Base-by-base conservation (phyloP, 2,329 filamentous ascomycete species). In the Colletotrichum acutatum region DNA sequence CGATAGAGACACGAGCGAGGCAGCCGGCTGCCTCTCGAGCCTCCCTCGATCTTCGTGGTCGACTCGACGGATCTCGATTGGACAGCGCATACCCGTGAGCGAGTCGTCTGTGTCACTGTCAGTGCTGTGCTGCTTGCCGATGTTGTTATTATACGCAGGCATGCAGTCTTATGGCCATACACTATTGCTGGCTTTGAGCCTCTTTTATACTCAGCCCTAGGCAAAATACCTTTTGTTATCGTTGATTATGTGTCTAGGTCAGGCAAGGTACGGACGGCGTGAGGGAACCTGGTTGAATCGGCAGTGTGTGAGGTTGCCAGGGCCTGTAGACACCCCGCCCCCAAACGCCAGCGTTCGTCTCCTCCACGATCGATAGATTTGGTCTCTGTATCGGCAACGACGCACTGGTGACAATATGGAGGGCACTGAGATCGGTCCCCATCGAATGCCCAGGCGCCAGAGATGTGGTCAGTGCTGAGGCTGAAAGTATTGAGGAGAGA, bases 381-480 rank as follows among this genome's bases (percentile, higher is more conserved):
- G 42, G 42, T 49, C 42, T 54, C 11, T 54, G 22, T 28, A 14
- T 26, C 22, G 24, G 52, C 32, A 32, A 22, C 32, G 22, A 32
- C 22, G 52, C 62, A 65, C 30, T 26, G 52, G 46, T 46, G 19
- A 30, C 32, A 22, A 30, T 42, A n/a, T 52, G 62, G 52, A 52
- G 54, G 49, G 54, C 42, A 49, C 42, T 28, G 24, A 42, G 54
- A 65, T 30, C 62, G 59, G 5, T 16, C 32, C 62, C 24, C 14
- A 3, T 19, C 22, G 22, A 56, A 14, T 54, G 24, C 32, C 42
- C 42, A 19, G 16, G 6, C n/a, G 68, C 42, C 46, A 30, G n/a
- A n/a, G 19, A 32, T 65, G 53, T 68, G 69, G 65, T 63, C 65
- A 63, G 59, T 68, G 65, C 59, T 70, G 60, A 56, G 54, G 66